Base-by-base conservation (phyloP, 164 flowering plant species). In the Warburgia ugandensis region DNA sequence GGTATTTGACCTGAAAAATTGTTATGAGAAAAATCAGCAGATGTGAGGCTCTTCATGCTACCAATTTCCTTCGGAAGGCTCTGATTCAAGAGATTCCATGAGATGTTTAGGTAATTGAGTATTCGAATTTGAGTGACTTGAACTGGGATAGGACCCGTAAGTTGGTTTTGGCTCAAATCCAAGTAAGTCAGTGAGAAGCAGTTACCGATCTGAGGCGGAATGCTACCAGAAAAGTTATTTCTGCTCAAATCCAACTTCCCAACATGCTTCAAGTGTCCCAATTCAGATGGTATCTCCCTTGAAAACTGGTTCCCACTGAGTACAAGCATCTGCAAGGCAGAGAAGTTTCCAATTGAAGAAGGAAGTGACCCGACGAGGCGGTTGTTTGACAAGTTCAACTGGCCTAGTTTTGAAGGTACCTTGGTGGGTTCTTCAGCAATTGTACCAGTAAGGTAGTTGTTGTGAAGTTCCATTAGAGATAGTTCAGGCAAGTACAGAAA, bases 21-120 rank as follows among this genome's bases (percentile, higher is more conserved):
- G 47, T 84, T 84, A 56, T 81, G 66, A 4, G 87, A 84, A 53
- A 84, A 81, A 69, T 84, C 87, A 6, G 75, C 85, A 3, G 78
- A 70, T 3, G 85, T 79, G 44, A 84, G 63, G 69, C 85, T 79
- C 54, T 75, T 74, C 69, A 81, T 67, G 50, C 61, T 49, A 5
- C 80, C 81, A 35, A 84, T 69, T 57, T 74, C 76, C 36, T 55
- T 58, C 0, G 94, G 94, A 6, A 81, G 69, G 51, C 63, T 67
- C 20, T 65, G 64, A 51, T 44, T 69, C 26, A 84, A 52, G 39
- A 59, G 62, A 68, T 84, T 81, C 68, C 77, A 63, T 0, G 94
- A 84, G 32, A 81, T 10, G 45, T 84, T 79, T 37, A 84, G 64
- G 64, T 77, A 79, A 46, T 79, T 77, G 29, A 84, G 64, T 20